phyloP scores from a whole-genome alignment of 208 protist species.

The Leishmania amazonensis region DNA sequence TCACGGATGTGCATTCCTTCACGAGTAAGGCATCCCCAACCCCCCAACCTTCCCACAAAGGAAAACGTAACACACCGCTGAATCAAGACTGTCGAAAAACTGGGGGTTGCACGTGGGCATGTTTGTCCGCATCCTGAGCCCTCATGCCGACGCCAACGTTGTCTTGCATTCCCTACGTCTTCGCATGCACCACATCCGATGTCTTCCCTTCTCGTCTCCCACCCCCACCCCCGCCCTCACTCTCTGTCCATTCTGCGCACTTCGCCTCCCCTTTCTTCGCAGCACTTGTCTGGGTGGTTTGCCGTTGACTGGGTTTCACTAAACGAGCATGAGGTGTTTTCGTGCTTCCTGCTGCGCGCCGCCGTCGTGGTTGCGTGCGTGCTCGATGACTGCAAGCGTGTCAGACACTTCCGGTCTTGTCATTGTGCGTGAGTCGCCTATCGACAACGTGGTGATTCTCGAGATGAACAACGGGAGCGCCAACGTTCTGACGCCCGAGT shows the following conservation, averaged over 20 bases:
- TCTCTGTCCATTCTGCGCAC: not conserved
- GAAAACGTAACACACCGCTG: not conserved
- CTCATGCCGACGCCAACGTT: not conserved
- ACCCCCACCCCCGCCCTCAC: too few relatives aligned
- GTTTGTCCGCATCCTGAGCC: not conserved
- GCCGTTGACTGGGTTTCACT: not conserved
- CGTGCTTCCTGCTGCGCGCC: not conserved
- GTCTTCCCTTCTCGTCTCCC: not conserved
- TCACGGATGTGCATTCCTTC: not conserved
- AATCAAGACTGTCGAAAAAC: not conserved
- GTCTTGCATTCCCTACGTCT: not conserved
- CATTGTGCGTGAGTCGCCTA: slow-evolving; percentile 43
- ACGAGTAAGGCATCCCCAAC: not conserved
- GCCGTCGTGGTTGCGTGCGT: slow-evolving; percentile 2
- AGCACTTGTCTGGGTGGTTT: not conserved
- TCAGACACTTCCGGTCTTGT: slow-evolving; percentile 14
- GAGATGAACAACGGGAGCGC: slow-evolving; percentile 53
- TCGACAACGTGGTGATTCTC: slow-evolving; percentile 55
- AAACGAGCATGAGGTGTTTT: not conserved
- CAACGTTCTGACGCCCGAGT: slow-evolving; percentile 47
- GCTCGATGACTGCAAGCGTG: not conserved
- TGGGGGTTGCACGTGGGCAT: too few relatives aligned
- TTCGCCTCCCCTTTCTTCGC: not conserved
- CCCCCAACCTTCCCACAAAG: not conserved
- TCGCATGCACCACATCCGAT: not conserved